A percentile compares a stretch with the other conserved stretches of the same genome.
Conservation (phyloP, 768 basidiomycete species). For the Amanita polypyramis region DNA sequence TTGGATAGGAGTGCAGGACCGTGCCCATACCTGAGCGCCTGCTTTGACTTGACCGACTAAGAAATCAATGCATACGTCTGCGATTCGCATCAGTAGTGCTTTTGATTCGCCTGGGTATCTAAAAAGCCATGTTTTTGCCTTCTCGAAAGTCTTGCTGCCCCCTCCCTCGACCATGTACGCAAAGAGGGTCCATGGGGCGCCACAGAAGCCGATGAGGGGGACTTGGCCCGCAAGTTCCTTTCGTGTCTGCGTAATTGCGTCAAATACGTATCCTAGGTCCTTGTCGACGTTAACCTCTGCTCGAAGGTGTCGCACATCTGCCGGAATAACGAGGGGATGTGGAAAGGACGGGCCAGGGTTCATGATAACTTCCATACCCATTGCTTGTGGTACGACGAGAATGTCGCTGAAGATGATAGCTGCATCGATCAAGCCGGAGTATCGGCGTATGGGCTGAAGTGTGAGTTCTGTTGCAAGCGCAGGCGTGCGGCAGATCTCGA, state of each 20-base stretch:
- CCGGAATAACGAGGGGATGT: conserved; percentile 69
- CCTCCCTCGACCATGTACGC: conserved; percentile 98
- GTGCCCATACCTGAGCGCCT: conserved; percentile 75
- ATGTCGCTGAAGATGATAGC: conserved; percentile 98
- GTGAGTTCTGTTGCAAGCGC: conserved; percentile 82
- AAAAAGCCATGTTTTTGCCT: conserved; percentile 92
- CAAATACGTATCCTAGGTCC: conserved; percentile 86
- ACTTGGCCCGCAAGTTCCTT: conserved; percentile 76
- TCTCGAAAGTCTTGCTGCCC: conserved; percentile 80
- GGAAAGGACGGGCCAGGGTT: conserved; percentile 88
- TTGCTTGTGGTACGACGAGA: conserved; percentile 93
- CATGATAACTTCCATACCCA: conserved; percentile 96
- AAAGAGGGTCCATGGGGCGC: conserved; percentile 97
- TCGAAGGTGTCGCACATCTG: conserved; percentile 54
- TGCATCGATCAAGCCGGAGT: conserved; percentile 80
- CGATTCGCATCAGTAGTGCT: conserved; percentile 64
- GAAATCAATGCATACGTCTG: conserved; percentile 84
- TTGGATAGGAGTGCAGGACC: not conserved
- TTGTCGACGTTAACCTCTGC: conserved; percentile 65
- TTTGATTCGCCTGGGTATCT: conserved; percentile 80
- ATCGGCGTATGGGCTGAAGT: conserved; percentile 87
- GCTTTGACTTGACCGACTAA: conserved; percentile 90
- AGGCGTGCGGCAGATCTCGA: conserved; percentile 92
- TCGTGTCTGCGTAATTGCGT: conserved; percentile 82
- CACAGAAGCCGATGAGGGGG: conserved; percentile 94